phyloP scores from a whole-genome alignment of 2,329 filamentous ascomycete genomes.

The Trichocomaceae sp. region DNA sequence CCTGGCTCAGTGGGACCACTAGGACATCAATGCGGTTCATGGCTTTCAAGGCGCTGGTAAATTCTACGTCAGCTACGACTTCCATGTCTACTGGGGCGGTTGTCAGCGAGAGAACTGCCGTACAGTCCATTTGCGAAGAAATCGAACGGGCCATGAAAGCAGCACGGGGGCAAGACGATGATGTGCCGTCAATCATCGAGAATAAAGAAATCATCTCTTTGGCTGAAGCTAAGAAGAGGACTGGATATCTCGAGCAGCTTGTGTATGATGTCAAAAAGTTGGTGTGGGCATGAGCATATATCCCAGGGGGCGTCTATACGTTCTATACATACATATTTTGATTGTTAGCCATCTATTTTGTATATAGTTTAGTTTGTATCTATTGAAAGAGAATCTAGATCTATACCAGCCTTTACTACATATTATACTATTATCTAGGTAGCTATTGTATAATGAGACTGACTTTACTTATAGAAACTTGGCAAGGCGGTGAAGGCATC shows the following conservation, averaged over 20 bases:
- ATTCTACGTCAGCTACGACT: slow-evolving; percentile 25
- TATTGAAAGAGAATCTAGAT: background rate
- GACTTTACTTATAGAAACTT: too few species aligned
- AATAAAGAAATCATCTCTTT: slow-evolving; percentile 71
- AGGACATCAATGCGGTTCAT: slow-evolving; percentile 30
- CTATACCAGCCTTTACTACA: background rate
- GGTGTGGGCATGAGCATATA: slow-evolving; percentile 61
- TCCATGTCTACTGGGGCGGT: slow-evolving; percentile 14
- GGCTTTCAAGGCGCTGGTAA: slow-evolving; percentile 39
- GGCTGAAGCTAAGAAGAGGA: slow-evolving; percentile 78
- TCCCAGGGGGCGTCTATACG: too few species aligned
- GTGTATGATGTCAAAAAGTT: slow-evolving; percentile 89
- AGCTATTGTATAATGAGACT: too few species aligned
- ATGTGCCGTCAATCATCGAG: slow-evolving; percentile 39
- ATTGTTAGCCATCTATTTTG: background rate
- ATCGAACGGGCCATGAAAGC: slow-evolving; percentile 61
- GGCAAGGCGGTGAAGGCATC: slow-evolving; percentile 8
- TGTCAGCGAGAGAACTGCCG: slow-evolving; percentile 48
- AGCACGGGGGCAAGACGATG: slow-evolving; percentile 38
- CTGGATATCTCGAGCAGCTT: slow-evolving; percentile 76
- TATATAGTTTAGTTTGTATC: background rate
- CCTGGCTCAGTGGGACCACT: slow-evolving; percentile 31
- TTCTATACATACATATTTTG: too few species aligned
- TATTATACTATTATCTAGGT: background rate
- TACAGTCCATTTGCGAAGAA: slow-evolving; percentile 63